These are phyloP conservation scores for Passalora sequoiae DNA, from an alignment of 2,329 filamentous ascomycete species.

Conservation along the genomic window DNA sequence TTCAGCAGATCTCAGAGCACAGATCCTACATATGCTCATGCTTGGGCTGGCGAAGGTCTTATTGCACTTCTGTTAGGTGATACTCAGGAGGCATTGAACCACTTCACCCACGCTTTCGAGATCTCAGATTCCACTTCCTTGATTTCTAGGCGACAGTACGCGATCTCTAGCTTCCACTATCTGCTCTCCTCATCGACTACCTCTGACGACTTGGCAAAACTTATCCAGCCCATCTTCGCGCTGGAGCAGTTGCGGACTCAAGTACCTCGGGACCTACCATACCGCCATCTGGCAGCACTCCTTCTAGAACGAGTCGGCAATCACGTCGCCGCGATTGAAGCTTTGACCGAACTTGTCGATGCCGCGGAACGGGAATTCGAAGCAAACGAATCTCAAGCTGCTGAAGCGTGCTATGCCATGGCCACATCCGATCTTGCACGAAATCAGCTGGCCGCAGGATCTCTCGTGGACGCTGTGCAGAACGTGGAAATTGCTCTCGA, in stretches of 20 bases:
- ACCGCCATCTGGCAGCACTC: constrained; percentile 71
- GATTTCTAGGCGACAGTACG: constrained; percentile 71
- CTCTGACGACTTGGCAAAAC: constrained; percentile 50
- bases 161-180: constrained; percentile 76
- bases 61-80: constrained; percentile 75
- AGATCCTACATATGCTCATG: constrained; percentile 87
- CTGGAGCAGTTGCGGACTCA: constrained; percentile 74
- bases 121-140: constrained; percentile 74
- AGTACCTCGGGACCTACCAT: constrained; percentile 63
- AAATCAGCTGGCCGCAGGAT: constrained; percentile 65
- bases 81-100: constrained; percentile 66
- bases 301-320: constrained; percentile 77
- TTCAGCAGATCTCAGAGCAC: constrained; percentile 89
- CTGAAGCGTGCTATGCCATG: constrained; percentile 71
- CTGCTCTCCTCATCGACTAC: constrained; percentile 55
- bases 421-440: constrained; percentile 83
- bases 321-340: constrained; percentile 56
- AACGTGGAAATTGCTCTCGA: constrained; percentile 76
- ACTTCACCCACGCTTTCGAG: constrained; percentile 93
- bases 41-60: constrained; percentile 89
- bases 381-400: constrained; percentile 66
- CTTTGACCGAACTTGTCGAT: constrained; percentile 62
- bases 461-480: constrained; percentile 65
- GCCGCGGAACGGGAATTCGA: constrained; percentile 78
- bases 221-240: constrained; percentile 84